Base-by-base conservation (phyloP, 1,284 basidiomycete genomes). In the Anthracocystis walkeri region DNA sequence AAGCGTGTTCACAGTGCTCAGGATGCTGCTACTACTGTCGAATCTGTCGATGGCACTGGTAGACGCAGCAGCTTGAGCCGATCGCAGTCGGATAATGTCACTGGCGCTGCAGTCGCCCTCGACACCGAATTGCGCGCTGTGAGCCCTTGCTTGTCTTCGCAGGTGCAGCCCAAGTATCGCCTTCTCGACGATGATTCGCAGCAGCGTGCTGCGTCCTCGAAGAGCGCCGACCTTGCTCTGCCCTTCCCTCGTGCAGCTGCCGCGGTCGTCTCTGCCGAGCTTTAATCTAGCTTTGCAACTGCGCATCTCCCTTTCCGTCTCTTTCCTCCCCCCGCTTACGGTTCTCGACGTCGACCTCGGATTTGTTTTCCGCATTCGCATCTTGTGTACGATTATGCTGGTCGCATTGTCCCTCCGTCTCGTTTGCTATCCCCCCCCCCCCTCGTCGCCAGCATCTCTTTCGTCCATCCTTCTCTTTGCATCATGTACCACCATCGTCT, bases 51-150 rank as follows among this genome's bases (percentile, higher is more conserved):
- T 35, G 33, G 38, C 23, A 52, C 35, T 21, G 56, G 58, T 12
- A 18, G 55, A 41, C 66, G 66, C 42, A 66, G 59, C 63, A 75
- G 59, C 48, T 35, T 75, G 45, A 63, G 63, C 59, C 56, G 73
- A 7, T 75, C 73, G 65, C 67, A 67, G 50, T 70, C 67, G 31
- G 73, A 75, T 67, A 75, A 70, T 12, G 67, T 75, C 49, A 67
- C 63, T 14, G 64, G 64, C 53, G 67, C 67, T n/a, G 73, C 63
- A 7, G 44, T 67, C 1, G 49, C 67, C 4, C 64, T 48, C 27
- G 73, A 75, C 58, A 75, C 73, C 2, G 73, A 75, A 53, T 44
- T 75, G 38, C 63, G 73, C 20, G 73, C 73, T 35, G 73, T 51
- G 35, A 75, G 66, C 50, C 72, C 72, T 16, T 40, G 55, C 27